These are phyloP conservation scores for Mallotus nudiflorus DNA, from an alignment of 345 rosid genomes.

Conservation along the genomic window DNA sequence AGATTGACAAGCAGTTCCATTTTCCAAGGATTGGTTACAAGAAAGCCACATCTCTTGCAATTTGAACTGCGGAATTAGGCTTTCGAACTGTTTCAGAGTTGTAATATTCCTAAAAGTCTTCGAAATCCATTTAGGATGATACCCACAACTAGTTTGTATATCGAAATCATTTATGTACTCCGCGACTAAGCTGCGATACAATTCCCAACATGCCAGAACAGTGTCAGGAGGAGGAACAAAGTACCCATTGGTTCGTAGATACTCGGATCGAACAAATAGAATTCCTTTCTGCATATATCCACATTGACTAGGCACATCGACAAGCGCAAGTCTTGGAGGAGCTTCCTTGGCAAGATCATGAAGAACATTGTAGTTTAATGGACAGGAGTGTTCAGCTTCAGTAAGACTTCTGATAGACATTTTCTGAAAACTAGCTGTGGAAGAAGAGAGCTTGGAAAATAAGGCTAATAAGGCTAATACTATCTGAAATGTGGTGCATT, in stretches of 20 bases:
- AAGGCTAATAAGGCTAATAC: neutral
- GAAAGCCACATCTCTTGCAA: slow-evolving; percentile 24
- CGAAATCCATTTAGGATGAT: slow-evolving; percentile 27
- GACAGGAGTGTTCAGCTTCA: slow-evolving; percentile 24
- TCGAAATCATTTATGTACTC: slow-evolving; percentile 29
- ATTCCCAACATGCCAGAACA: slow-evolving; percentile 31
- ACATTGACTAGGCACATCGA: slow-evolving; percentile 17
- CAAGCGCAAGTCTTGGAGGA: slow-evolving; percentile 15
- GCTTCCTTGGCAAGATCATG: slow-evolving; percentile 11
- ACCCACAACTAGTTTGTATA: slow-evolving; percentile 32
- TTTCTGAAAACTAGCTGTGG: neutral
- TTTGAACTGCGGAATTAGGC: slow-evolving; percentile 25
- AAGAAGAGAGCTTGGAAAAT: slow-evolving; percentile 1
- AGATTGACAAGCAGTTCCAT: slow-evolving; percentile 23
- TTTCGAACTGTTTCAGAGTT: slow-evolving; percentile 33
- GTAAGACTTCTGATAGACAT: neutral
- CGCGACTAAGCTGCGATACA: slow-evolving; percentile 16
- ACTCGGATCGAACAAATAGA: slow-evolving; percentile 34
- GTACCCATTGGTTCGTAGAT: slow-evolving; percentile 24
- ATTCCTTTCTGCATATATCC: slow-evolving; percentile 24
- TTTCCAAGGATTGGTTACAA: slow-evolving; percentile 33
- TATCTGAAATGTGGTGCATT: slow-evolving; percentile 1
- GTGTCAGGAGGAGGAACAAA: slow-evolving; percentile 35
- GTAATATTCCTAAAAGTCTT: slow-evolving; percentile 30
- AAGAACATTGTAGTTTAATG: slow-evolving; percentile 30